Base-by-base conservation (phyloP, 1,284 basidiomycete genomes). In the Sanghuangporus weigelae region DNA sequence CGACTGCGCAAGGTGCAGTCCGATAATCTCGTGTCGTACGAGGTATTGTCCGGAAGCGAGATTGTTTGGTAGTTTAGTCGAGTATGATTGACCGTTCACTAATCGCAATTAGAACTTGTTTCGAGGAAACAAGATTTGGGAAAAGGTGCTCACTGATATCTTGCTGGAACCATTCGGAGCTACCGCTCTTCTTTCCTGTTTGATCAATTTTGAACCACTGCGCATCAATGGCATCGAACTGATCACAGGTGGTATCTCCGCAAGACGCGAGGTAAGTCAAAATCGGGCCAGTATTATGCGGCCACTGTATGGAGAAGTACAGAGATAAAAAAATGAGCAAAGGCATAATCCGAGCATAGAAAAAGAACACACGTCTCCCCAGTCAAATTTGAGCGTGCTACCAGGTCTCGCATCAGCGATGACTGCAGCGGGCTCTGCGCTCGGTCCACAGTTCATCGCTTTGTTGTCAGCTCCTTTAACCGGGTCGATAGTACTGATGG, bases 191-290 rank as follows among this genome's bases (percentile, higher is more conserved):
- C 58, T 75, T 70, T 5, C 82, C 82, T 1, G 75, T 72, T 69
- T 84, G 72, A 59, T 77, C 77, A 63, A 84, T 79, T 76, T 92
- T 91, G 81, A 91, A 90, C 85, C 85, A 91, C 69, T 84, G 75
- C 2, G 86, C 86, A 10, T 78, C 71, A 5, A 78, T 75, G 1
- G 81, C 69, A 68, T 90, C 77, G 72, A 85, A 89, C 66, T 85
- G 73, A 70, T 82, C 79, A 73, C 89, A 90, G 1, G 82, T 75
- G 0, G 76, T 76, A 26, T 74, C 71, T 1, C 82, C 83, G 68
- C 88, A 90, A 12, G 80, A 77, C 0, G 87, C 81, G 80, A 92
- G 80, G 71, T 92, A 92, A 44, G 84, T 87, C 74, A 90, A 77
- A 70, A 91, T 74, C 1, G 89, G 89, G 3, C 89, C 89, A 11